Base-by-base conservation (phyloP, 177 flowering plant genomes). In the Tripterygium wilfordii region DNA sequence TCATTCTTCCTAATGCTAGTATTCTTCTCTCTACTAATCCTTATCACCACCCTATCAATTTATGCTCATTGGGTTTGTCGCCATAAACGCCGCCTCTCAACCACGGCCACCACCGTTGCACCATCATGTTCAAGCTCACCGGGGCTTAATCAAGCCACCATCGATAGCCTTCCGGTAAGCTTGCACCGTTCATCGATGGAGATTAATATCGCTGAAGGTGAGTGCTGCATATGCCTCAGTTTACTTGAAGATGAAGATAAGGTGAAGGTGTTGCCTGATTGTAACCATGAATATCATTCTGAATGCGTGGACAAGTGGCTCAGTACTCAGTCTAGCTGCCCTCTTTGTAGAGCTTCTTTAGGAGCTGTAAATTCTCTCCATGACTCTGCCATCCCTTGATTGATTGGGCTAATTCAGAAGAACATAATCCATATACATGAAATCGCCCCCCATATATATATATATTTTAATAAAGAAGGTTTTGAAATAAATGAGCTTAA, bases 301-400 rank as follows among this genome's bases (percentile, higher is more conserved):
- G 82, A 77, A 22, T 89, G 97, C 49, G 77, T 89, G 1, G 97
- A 89, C 30, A 40, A 39, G 64, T 89, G 97, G 97, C 78, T 89
- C 35, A 23, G 17, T 1, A 31, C 68, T 47, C 84, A 77, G 10
- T 66, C 92, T n/a, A 86, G 67, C 50, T 89, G 97, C 59, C 97
- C 97, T 1, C 75, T 89, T 19, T 89, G 97, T 26, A 61, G 97
- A 7, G 61, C 76, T 18, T 70, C 78, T 17, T 68, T 83, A n/a
- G n/a, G n/a, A n/a, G n/a, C n/a, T n/a, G n/a, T n/a, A n/a, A n/a
- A n/a, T n/a, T n/a, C n/a, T n/a, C n/a, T n/a, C n/a, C n/a, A n/a
- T n/a, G n/a, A n/a, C n/a, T n/a, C n/a, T n/a, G n/a, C n/a, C n/a
- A n/a, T n/a, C n/a, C n/a, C n/a, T n/a, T n/a, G n/a, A n/a, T n/a